Evolutionary conservation across 1,284 basidiomycete genomes (phyloP).

Genomic region (Papiliotrema flavescens): DNA sequence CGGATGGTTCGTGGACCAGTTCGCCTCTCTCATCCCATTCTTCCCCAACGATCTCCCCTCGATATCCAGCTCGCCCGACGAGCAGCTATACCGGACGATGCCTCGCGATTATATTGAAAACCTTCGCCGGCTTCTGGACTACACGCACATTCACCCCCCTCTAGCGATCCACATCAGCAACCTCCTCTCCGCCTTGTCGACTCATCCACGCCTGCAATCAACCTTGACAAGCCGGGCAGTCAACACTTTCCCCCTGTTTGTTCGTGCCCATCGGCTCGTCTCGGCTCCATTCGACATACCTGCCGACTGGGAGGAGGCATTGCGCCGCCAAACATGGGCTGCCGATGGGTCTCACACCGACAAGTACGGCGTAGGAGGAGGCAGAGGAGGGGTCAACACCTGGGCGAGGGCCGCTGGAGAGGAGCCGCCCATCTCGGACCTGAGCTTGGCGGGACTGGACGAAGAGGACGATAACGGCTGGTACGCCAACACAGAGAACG

Average conservation of each 20-base stretch:
- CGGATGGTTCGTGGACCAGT: conserved; percentile 38
- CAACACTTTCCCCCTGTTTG: conserved; percentile 20
- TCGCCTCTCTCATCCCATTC: conserved; percentile 20
- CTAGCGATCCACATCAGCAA: conserved; percentile 38
- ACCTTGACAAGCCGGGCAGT: conserved; percentile 27
- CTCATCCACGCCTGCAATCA: conserved; percentile 31
- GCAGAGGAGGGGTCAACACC: conserved; percentile 30
- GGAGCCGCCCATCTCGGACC: conserved; percentile 15
- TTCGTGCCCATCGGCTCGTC: conserved; percentile 35
- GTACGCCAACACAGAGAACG: conserved; percentile 32
- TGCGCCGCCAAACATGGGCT: conserved; percentile 1
- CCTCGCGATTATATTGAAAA: conserved; percentile 20
- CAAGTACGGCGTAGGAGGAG: conserved; percentile 23
- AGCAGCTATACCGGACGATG: background rate
- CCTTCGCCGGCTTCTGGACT: conserved; percentile 29
- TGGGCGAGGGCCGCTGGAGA: conserved; percentile 40
- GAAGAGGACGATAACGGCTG: conserved; percentile 18
- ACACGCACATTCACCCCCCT: conserved; percentile 40
- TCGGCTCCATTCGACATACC: conserved; percentile 26
- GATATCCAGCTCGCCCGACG: conserved; percentile 1
- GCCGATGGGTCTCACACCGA: background rate
- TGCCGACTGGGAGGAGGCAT: conserved; percentile 13
- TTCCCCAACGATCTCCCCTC: conserved; percentile 13
- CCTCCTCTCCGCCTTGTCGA: conserved; percentile 33
- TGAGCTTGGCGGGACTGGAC: background rate